Conservation (phyloP, 1,284 basidiomycete genomes). For the Acaromyces ingoldii region DNA sequence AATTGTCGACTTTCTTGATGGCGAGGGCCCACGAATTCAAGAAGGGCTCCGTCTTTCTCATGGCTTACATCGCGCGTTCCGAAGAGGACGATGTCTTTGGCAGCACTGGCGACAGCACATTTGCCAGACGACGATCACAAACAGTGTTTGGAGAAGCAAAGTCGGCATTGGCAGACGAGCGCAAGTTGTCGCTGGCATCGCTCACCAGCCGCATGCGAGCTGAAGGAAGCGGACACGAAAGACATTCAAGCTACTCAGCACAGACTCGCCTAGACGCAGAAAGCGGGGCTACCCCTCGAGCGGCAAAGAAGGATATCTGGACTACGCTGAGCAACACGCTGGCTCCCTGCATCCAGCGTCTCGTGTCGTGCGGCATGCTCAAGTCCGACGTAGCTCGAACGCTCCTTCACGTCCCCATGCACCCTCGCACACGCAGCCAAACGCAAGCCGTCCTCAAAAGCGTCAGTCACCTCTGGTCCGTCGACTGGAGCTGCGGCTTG, state of each 20-base stretch:
- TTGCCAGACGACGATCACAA: no score
- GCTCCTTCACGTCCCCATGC: conserved; percentile 51
- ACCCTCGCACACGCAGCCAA: conserved; percentile 51
- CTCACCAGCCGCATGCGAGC: no score
- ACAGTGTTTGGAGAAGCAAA: no score
- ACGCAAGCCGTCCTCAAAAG: conserved; percentile 50
- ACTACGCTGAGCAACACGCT: conserved; percentile 49
- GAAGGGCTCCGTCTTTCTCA: conserved; percentile 49
- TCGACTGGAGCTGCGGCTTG: conserved; percentile 51
- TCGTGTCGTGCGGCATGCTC: conserved; percentile 53
- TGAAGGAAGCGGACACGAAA: no score
- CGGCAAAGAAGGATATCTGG: conserved; percentile 51
- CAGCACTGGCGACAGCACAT: no score
- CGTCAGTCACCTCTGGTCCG: conserved; percentile 49
- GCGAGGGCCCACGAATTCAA: conserved; percentile 52
- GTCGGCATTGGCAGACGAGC: background rate
- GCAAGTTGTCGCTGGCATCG: background rate
- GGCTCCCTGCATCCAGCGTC: conserved; percentile 52
- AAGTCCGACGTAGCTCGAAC: conserved; percentile 52
- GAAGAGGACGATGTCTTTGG: conserved; percentile 27
- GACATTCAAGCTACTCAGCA: background rate
- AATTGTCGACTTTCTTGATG: conserved; percentile 50
- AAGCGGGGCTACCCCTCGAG: no score
- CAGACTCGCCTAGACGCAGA: background rate
- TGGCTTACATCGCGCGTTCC: conserved; percentile 51